Base-by-base conservation (phyloP, 768 basidiomycete species). In the Nidularia pulvinata region DNA sequence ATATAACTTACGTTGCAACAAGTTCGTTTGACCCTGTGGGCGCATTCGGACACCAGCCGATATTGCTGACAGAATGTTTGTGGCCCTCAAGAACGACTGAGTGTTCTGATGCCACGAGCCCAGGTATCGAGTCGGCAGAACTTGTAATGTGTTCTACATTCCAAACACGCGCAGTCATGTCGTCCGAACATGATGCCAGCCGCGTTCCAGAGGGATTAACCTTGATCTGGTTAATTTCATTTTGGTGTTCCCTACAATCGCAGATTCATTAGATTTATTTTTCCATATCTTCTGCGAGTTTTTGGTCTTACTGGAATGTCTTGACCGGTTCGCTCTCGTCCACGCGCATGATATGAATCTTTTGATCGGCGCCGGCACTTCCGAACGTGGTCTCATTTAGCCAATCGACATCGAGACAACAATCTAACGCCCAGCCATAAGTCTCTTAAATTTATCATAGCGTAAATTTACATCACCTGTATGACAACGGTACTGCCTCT, bases 351-450 rank as follows among this genome's bases (percentile, higher is more conserved):
- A 93, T 76, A 51, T 84, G 78, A 44, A 91, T 80, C 19, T 76
- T 64, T 37, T 74, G 73, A 65, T 93, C 90, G 14, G 88, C 86
- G 37, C 90, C 88, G 60, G 86, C 86, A 48, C 82, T 89, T 30
- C 82, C 88, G 59, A 92, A 93, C 2, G 78, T 80, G 19, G 79
- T 76, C 14, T 89, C 84, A 51, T 83, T 80, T 14, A 93, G 58
- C 91, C 91, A 93, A 52, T 89, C 90, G 9, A 89, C 79, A 61
- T 93, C 91, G 61, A 93, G 67, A 66, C 90, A 91, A 61, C 88
- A 89, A 64, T 85, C 89, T 54, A 42, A 48, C 19, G 16, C 36
- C 44, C 35, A 34, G 47, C 46, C 42, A 3, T 46, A 42, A 37
- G 25, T 39, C 4, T 30, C 49, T 52, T 46, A 39, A 53, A 33